Base-by-base conservation (phyloP, 2,329 filamentous ascomycete genomes). In the Magnaporthiopsis rhizophila region DNA sequence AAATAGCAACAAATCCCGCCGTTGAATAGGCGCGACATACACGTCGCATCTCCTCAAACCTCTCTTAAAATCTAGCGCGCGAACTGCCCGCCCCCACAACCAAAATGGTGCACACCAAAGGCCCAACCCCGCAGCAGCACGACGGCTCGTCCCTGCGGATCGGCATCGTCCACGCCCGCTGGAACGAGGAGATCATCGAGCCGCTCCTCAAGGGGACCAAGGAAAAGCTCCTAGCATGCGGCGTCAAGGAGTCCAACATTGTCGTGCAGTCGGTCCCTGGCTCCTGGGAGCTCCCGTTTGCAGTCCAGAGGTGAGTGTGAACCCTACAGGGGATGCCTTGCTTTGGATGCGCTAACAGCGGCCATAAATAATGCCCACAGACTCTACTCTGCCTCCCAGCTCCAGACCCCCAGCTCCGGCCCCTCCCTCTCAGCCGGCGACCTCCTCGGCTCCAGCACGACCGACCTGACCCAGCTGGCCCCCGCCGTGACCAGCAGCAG, bases 161-260 rank as follows among this genome's bases (percentile, higher is more conserved):
- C 74, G 94, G 90, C 74, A 98, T 99, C 74, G 86, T 99, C 65
- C 95, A 98, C 79, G 94, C 94, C 65, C 88, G 95, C 72, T 99
- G 95, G 95, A 99, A 99, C 80, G 83, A 83, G 69, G 84, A 83
- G 69, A 91, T 99, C 74, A 97, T 98, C 77, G 87, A 90, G 65
- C 87, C 92, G 63, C 87, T 99, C 65, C 83, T 99, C 66, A 81
- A 84, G 63, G 95, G 95, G 68, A 86, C 91, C 59, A 91, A 89
- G 77, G 88, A 89, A 71, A 89, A 89, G 73, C 87, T 99, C 64
- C 79, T 89, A 45, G 85, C 85, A 58, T 86, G 89, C 63, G 95
- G 95, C 64, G 94, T 99, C 65, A 87, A 87, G 74, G 87, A 92
- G 72, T 86, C 90, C 71, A 96, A 97, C 77, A 96, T 99, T 72